Evolutionary conservation across 192 early-diverging fungal species (phyloP).

Genomic region (Phlyctochytrium arcticum): DNA sequence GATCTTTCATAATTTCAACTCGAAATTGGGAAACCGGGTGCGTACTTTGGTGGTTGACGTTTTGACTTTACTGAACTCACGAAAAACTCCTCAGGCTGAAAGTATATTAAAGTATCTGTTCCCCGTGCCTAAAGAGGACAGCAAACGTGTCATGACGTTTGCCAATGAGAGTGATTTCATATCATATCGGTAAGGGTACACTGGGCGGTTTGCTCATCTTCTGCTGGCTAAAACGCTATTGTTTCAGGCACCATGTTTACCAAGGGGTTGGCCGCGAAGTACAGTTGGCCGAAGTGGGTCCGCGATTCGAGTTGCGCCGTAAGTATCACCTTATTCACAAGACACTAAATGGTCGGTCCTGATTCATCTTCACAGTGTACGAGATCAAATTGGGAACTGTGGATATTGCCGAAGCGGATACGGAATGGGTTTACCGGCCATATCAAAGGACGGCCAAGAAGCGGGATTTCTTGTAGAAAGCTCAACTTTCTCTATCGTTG

Average conservation of each 20-base stretch:
- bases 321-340: slow-evolving; percentile 14
- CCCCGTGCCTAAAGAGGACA: slow-evolving; percentile 95
- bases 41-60: neutral
- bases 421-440: slow-evolving; percentile 93
- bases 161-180: slow-evolving; percentile 95
- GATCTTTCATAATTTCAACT: slow-evolving; percentile 92
- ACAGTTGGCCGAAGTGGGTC: slow-evolving; percentile 93
- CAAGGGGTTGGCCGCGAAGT: slow-evolving; percentile 88
- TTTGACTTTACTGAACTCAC: neutral
- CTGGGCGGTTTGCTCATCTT: neutral
- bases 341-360: neutral
- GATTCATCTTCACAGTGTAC: slow-evolving; percentile 56
- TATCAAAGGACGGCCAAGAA: slow-evolving; percentile 56
- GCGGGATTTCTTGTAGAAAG: slow-evolving; percentile 29
- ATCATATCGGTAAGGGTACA: slow-evolving; percentile 66
- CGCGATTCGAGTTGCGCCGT: slow-evolving; percentile 96
- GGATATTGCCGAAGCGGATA: slow-evolving; percentile 90
- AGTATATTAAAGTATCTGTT: slow-evolving; percentile 95
- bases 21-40: slow-evolving; percentile 79
- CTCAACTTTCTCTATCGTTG: too few relatives aligned
- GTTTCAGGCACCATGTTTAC: slow-evolving; percentile 89
- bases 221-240: neutral
- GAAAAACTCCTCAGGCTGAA: slow-evolving; percentile 43
- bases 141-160: slow-evolving; percentile 96
- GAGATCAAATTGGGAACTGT: slow-evolving; percentile 95